Evolutionary conservation across 768 basidiomycete species (phyloP), one percentile per base, ranked within the genome.

Genomic region (Austroboletus festivus): DNA sequence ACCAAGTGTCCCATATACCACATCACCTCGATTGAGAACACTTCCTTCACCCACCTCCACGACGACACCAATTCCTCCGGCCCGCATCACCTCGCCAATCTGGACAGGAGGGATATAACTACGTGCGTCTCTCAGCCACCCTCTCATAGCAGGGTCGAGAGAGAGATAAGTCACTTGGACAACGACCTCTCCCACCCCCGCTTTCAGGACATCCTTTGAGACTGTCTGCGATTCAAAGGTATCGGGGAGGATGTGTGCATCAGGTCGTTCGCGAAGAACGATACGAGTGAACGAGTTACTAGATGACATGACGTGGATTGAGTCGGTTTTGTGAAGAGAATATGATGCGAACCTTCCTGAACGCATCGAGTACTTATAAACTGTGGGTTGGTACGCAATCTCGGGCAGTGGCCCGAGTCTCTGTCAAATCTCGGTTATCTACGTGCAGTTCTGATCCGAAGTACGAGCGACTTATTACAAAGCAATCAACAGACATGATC

Each of bases 101-200:
- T 83, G 60, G 5, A 84, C 81, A 9, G 88, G 87, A 13, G 79
- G 79, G 15, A 88, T 42, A 61, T 92, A 91, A 56, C 81, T 84
- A 39, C 92, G 75, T 15, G 61, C 63, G 62, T 90, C 86, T 52
- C 78, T 80, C 43, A 98, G 61, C 77, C 87, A 96, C 12, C 80
- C 82, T 9, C 92, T 78, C 89, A 93, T 91, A 0, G 91, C 89
- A 18, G 93, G 92, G 59, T 96, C 93, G 54, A 96, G 64, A 28
- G 83, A 84, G 26, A 92, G 61, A 74, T 85, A 93, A 40, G 83
- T 82, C 49, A 88, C 81, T 63, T 81, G 78, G n/a, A 97, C 81
- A 39, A 94, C 72, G 8, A 82, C 81, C 52, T 86, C 74, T 20
- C 69, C 65, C 18, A 65, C 53, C 1, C 74, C 76, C 6, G 82